Base-by-base conservation (phyloP, 352 stramenopile genomes). In the Pythium periplocum region DNA sequence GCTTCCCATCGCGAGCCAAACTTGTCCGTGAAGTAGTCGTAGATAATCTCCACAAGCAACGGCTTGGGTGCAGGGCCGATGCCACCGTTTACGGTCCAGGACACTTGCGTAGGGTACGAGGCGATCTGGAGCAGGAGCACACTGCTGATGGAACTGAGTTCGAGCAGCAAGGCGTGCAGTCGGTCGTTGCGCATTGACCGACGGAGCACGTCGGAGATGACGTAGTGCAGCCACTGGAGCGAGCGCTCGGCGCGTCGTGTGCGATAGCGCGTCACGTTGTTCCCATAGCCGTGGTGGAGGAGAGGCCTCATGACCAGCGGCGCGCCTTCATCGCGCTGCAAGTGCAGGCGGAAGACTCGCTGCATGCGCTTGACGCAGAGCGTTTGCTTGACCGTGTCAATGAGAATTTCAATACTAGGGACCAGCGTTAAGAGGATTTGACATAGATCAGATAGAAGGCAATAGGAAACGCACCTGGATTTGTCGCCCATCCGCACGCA, bases 231-330 rank as follows among this genome's bases (percentile, higher is more conserved):
- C 82, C 84, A 95, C 31, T 72, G 64, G 1, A 83, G 38, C 2
- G 85, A 66, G 2, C 81, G 68, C 37, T 83, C 56, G 0, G 78
- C 67, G 6, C 59, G 61, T 0, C 77, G 73, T 6, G 49, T 32
- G 10, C 64, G 53, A 35, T 74, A 73, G 31, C 62, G 46, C 0
- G 68, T 61, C 6, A 41, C 45, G 0, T 57, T 62, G 6, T 46
- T 81, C 4, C 72, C 70, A 30, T 93, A 93, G 6, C 64, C 64
- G 7, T 63, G 72, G 38, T 90, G 83, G 61, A 96, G 69, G 6
- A 95, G 56, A 6, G 80, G 59, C 17, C 86, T 75, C 74, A 96
- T 89, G 7, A 73, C 69, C 3, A 93, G 62, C 1, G 86, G 86
- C 0, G 81, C 79, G 2, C 84, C 81, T 4, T 83, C 49, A 34